Base-by-base conservation (phyloP, 1,284 basidiomycete genomes). In the Irpex sp. region DNA sequence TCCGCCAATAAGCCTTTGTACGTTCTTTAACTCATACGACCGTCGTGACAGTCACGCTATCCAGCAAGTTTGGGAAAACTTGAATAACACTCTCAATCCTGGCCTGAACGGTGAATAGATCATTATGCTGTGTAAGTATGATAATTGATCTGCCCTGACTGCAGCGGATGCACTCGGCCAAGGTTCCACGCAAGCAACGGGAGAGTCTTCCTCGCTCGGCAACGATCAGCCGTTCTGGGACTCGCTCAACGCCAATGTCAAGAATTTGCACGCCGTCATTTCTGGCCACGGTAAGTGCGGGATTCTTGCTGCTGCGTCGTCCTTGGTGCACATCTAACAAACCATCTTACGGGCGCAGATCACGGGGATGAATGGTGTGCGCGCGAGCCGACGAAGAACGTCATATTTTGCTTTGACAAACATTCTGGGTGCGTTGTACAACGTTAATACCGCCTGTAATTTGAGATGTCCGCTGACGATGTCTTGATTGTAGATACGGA, bases 281-380 rank as follows among this genome's bases (percentile, higher is more conserved):
- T 89, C 86, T 2, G 87, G 88, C 50, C 88, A 90, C 62, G 86
- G 87, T 87, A 61, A 26, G 76, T 68, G 8, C 15, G 39, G 15
- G 15, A 43, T 43, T 43, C 15, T 43, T 9, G 15, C 39, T 15
- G 15, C 15, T 43, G 11, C 11, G 15, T 43, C 11, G 8, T 43
- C 39, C 39, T 9, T 43, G 39, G 11, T 15, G 39, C 15, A 11
- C 39, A 43, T 26, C 26, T 26, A 26, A 26, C 26, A 26, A 19
- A 36, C 9, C 35, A 21, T 9, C 46, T 26, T 15, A 49, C 61
- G 50, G 49, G 15, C 49, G 21, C 66, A 88, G 87, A 88, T 69
- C 88, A 90, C 66, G 88, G 88, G 1, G 81, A 89, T 62, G 88
- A 90, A 71, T 90, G 88, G 88, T 90, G 88, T 65, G 79, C 81